Evolutionary conservation across 345 rosid genomes (phyloP), one percentile per base, ranked within the genome.

Genomic region (Isatis tinctoria): DNA sequence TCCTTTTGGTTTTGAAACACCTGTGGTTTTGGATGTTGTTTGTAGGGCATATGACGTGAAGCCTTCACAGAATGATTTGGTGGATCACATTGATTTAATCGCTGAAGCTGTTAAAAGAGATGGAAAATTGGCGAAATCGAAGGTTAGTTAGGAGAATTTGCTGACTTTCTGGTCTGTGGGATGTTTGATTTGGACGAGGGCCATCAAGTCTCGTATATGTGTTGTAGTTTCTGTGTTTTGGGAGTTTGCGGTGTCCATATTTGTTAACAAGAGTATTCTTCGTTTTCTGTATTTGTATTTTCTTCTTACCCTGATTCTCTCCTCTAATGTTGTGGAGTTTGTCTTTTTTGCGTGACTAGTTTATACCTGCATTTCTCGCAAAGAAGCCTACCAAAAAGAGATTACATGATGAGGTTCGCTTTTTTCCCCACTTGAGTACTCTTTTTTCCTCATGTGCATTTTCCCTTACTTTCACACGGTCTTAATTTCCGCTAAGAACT

Each of bases 51-150:
- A 74, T 78, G 99, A 87, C 14, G 83, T 75, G 56, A 81, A 81
- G 80, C 97, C 97, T 40, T 86, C 92, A 3, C 88, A 82, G 63
- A 83, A 91, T 71, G 97, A 95, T 82, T 83, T 95, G 85, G 85
- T 85, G 56, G 88, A 90, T 59, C 90, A 92, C 79, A 61, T 80
- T 68, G 79, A 52, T 43, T 78, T 90, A 76, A 82, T 94, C 40
- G 40, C 65, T 44, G 96, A 89, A 77, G 97, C 92, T 48, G 79
- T 85, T 60, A 65, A 82, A 78, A 80, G 84, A 79, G 92, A 88
- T 66, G 83, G 26, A 7, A 72, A 64, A 49, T 78, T 94, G 73
- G 81, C 79, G 11, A 82, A 82, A 70, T 87, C 88, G 27, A 80
- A 94, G 95, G 98, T 91, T 80, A 57, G 82, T 73, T 7, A 48